A percentile compares a stretch with the other conserved stretches of the same genome.
These are phyloP conservation scores for Xylaria sp. DNA, from an alignment of 2,329 filamentous ascomycete genomes.

Conservation along the genomic window DNA sequence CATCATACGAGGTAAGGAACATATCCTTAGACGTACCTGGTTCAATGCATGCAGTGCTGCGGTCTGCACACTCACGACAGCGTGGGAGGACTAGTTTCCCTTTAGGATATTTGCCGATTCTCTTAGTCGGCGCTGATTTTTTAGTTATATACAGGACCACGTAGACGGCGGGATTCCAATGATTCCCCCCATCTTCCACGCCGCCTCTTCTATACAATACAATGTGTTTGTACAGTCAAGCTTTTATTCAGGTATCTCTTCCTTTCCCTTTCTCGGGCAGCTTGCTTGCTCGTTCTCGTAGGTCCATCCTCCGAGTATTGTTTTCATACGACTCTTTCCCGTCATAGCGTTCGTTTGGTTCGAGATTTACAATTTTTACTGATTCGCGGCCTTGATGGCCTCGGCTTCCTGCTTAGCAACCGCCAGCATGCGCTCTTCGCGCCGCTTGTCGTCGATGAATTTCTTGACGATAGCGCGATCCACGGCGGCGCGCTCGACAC, in stretches of 20 bases:
- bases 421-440: conserved; percentile 68
- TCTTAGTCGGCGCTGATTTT: conserved; percentile 24
- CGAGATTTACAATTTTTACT: conserved; percentile 35
- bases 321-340: conserved; percentile 9
- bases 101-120: conserved; percentile 19
- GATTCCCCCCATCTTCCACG: conserved; percentile 12
- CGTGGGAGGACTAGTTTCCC: not conserved
- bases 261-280: not conserved
- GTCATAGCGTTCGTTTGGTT: not conserved
- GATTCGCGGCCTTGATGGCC: conserved; percentile 52
- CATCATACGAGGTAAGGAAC: not conserved
- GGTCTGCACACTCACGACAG: not conserved
- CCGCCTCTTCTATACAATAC: conserved; percentile 31
- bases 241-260: conserved; percentile 1
- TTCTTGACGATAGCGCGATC: conserved; percentile 66
- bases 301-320: conserved; percentile 1
- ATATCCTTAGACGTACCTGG: conserved; percentile 15
- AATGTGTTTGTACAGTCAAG: conserved; percentile 36
- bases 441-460: conserved; percentile 66
- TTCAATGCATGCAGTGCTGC: not conserved
- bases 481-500: conserved; percentile 59
- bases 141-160: conserved; percentile 27
- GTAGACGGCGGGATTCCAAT: conserved; percentile 7
- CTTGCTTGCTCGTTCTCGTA: conserved; percentile 23
- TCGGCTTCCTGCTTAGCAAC: conserved; percentile 64